Evolutionary conservation across 495 filamentous ascomycete genomes (phyloP), one percentile per base, ranked within the genome.

Genomic region (Neurospora sp.): DNA sequence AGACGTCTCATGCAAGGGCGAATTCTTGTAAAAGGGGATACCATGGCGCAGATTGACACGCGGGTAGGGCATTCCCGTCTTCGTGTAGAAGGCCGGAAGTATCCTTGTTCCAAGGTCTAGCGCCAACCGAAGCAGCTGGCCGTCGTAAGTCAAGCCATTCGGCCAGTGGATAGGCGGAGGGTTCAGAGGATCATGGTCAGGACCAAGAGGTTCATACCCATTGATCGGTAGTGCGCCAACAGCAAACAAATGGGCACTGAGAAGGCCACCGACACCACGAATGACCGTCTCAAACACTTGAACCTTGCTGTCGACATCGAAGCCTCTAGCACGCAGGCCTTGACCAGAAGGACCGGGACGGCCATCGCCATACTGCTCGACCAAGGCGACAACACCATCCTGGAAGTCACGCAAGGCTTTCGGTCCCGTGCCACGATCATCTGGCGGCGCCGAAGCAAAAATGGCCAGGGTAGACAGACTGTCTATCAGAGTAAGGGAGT

Each of bases 261-360:
- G 84, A 39, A 99, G 83, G 27, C 96, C 96, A 20, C 96, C 96
- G 70, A 99, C 87, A 38, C 94, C 94, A 75, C 96, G 87, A 79
- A 99, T 99, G 11, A 97, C 94, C 3, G 94, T 97, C 82, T 99
- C 96, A 79, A 99, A 99, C 41, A 99, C 93, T 82, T 99, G 93
- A 10, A 99, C 96, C 81, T 98, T 98, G 81, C 94, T 96, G 81
- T 99, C 95, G 48, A 98, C 85, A 83, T 99, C 94, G 75, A 98
- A 99, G 4, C 94, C 96, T 41, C 92, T 87, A n/a, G 87, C 89
- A 74, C 92, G 86, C 75, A 88, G 85, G 10, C 94, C 94, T 77
- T 88, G 85, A 44, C 92, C 93, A 31, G 85, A 86, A 62, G 89
- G 88, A 10, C 93, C 90, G 35, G 87, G 81, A 8, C 87, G 89